phyloP scores from a whole-genome alignment of 345 rosid genomes.

The Excoecaria cochinchinensis region DNA sequence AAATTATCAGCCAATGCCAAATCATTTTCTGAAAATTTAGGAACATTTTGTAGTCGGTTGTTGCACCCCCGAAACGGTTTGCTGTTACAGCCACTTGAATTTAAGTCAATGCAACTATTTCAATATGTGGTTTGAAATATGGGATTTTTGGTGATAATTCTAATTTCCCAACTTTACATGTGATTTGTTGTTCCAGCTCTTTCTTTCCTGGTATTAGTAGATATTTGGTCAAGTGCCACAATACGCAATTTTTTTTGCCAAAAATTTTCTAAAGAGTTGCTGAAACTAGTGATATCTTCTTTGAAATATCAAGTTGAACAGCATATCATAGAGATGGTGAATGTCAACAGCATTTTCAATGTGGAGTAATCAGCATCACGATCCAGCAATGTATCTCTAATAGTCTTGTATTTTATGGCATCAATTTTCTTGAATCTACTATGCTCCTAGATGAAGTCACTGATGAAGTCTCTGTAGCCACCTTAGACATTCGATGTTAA shows the following conservation, averaged over 20 bases:
- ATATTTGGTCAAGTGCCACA: not conserved
- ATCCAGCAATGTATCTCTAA: too few species aligned
- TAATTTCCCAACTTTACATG: not conserved
- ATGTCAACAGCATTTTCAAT: not conserved
- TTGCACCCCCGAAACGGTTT: conserved; percentile 53
- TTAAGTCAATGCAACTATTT: not conserved
- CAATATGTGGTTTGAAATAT: not conserved
- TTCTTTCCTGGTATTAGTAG: not conserved
- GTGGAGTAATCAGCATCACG: not conserved
- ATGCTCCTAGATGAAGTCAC: not conserved
- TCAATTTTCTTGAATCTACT: not conserved
- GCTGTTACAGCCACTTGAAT: not conserved
- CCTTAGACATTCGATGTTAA: too few species aligned
- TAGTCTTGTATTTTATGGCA: too few species aligned
- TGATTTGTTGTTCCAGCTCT: not conserved
- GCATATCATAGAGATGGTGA: not conserved
- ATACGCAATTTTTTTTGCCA: not conserved
- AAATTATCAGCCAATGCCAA: conserved; percentile 29
- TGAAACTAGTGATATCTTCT: not conserved
- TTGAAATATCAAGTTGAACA: not conserved
- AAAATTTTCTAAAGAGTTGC: not conserved
- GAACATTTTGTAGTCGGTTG: conserved; percentile 41
- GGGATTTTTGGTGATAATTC: not conserved
- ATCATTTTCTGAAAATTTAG: conserved; percentile 40
- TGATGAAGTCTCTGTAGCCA: not conserved